Conservation (phyloP, 176 grass and related monocot genomes). For the Chrysopogon serrulatus region DNA sequence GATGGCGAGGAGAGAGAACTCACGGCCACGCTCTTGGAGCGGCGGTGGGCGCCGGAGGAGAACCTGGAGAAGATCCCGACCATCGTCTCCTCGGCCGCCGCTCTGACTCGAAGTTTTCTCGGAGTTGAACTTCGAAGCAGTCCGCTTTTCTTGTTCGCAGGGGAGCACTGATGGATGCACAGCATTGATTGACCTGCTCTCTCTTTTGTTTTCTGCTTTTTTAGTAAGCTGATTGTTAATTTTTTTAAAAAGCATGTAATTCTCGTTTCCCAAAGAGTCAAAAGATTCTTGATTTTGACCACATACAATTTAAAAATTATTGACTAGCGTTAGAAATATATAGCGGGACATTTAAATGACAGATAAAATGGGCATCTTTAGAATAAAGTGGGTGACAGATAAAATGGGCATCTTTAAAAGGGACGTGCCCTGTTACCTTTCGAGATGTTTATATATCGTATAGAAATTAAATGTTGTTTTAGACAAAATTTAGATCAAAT, state of each 20-base stretch:
- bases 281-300: too few species aligned
- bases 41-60: conserved; percentile 61
- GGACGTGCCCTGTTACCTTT: neutral
- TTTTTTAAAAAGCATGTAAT: too few species aligned
- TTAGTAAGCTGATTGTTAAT: neutral
- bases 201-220: neutral
- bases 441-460: neutral
- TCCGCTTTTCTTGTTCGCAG: neutral
- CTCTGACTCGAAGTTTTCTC: conserved; percentile 2
- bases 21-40: conserved; percentile 67
- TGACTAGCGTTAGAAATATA: too few species aligned
- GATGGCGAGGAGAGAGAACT: conserved; percentile 2
- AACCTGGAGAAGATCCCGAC: conserved; percentile 84
- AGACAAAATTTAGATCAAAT: too few species aligned
- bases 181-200: conserved; percentile 9
- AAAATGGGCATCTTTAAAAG: neutral
- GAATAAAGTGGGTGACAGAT: neutral
- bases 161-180: conserved; percentile 1
- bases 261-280: too few species aligned
- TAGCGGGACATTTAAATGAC: too few species aligned
- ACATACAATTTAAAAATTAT: too few species aligned
- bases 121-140: neutral
- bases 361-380: too few species aligned
- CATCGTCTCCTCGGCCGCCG: conserved; percentile 28
- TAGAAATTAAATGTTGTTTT: too few species aligned